Conservation (phyloP, 805 yeast species). For the Suhomyces prunicola region DNA sequence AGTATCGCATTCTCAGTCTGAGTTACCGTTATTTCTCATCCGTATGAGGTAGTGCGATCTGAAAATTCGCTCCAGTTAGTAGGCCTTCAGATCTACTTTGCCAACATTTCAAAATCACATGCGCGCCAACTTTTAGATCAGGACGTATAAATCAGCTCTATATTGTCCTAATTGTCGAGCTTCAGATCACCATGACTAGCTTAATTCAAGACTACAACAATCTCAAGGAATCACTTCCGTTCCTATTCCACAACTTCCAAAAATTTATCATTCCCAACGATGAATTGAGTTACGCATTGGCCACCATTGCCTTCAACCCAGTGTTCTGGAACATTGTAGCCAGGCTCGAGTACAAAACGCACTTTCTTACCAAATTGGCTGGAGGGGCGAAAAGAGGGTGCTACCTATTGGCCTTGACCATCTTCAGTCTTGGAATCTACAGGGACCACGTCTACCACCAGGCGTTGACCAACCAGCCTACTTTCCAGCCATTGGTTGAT, state of each 20-base stretch:
- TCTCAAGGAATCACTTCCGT: slow-evolving; percentile 15
- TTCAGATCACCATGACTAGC: background rate
- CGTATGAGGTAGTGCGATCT: no score
- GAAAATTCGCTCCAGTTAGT: no score
- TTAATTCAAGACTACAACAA: slow-evolving; percentile 7
- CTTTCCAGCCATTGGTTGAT: slow-evolving; percentile 50
- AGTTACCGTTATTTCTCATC: no score
- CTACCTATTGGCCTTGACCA: slow-evolving; percentile 75
- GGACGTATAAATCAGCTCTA: background rate
- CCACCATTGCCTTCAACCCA: slow-evolving; percentile 84
- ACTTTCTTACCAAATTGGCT: slow-evolving; percentile 68
- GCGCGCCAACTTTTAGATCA: background rate
- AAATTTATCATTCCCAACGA: slow-evolving; percentile 20
- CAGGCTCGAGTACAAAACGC: slow-evolving; percentile 75
- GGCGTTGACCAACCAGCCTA: slow-evolving; percentile 72
- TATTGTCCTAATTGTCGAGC: background rate
- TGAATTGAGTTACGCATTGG: slow-evolving; percentile 42
- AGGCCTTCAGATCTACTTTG: background rate
- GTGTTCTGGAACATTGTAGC: slow-evolving; percentile 95
- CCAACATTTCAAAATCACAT: slow-evolving; percentile 6
- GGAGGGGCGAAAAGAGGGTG: slow-evolving; percentile 75
- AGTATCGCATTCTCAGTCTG: no score
- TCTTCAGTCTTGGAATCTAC: slow-evolving; percentile 78
- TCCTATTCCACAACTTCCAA: slow-evolving; percentile 16
- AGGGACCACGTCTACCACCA: slow-evolving; percentile 73